Conservation (phyloP, 441 rosid species). For the Syzygium syzygioides region DNA sequence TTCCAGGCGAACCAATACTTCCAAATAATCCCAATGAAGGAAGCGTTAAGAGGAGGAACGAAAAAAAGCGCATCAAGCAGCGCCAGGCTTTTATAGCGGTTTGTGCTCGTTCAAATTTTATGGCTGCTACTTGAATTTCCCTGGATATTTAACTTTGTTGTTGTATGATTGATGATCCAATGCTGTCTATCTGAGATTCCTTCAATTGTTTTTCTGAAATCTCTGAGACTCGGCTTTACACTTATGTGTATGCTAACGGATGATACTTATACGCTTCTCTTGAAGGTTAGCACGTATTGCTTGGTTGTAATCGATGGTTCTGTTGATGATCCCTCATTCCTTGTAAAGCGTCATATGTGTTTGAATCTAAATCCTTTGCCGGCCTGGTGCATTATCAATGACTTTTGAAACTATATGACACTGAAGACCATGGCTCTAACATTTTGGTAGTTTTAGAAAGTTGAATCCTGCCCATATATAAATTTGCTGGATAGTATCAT, state of each 20-base stretch:
- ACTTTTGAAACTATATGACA: not conserved
- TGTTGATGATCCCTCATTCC: not conserved
- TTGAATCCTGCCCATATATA: not conserved
- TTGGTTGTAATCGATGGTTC: not conserved
- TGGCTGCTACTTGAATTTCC: not conserved
- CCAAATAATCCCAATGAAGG: conserved; percentile 79
- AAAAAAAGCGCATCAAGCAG: conserved; percentile 64
- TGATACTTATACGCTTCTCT: not conserved
- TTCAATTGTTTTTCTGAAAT: not conserved
- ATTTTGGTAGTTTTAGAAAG: not conserved
- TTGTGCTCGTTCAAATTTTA: not conserved
- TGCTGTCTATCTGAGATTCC: not conserved
- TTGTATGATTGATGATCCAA: not conserved
- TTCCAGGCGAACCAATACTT: conserved; percentile 67
- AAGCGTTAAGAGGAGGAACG: conserved; percentile 75
- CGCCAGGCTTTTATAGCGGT: conserved; percentile 67
- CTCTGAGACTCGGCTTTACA: not conserved
- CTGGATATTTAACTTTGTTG: not conserved
- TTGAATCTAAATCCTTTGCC: not conserved
- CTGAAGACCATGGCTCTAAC: not conserved
- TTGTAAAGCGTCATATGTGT: not conserved
- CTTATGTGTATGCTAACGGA: not conserved
- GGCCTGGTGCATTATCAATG: not conserved
- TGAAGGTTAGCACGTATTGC: not conserved
- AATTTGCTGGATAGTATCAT: not conserved